Evolutionary conservation across 495 filamentous ascomycete species (phyloP).

Genomic region (Schizothecium vesticola): DNA sequence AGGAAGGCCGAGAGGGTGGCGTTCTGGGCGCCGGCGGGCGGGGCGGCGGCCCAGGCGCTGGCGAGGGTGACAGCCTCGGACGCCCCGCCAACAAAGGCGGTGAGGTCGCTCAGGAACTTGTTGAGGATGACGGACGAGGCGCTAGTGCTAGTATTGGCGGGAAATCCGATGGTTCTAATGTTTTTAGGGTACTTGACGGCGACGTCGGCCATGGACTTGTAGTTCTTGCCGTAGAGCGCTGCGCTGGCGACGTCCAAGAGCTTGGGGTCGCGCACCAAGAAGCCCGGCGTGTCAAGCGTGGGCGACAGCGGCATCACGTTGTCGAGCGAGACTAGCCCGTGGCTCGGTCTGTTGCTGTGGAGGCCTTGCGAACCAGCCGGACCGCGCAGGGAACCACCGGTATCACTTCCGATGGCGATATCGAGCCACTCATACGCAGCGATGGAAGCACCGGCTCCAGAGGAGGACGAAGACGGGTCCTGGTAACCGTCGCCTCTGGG

Average conservation of each 20-base stretch:
- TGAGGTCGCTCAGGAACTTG: conserved; percentile 37
- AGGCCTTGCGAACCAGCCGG: conserved; percentile 32
- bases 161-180: conserved; percentile 38
- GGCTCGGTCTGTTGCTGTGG: conserved; percentile 35
- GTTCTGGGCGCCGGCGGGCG: conserved; percentile 26
- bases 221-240: conserved; percentile 41
- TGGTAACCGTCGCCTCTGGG: conserved; percentile 55
- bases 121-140: conserved; percentile 31
- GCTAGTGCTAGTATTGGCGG: conserved; percentile 19
- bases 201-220: conserved; percentile 30
- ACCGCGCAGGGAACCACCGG: conserved; percentile 36
- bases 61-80: conserved; percentile 32
- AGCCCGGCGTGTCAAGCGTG: conserved; percentile 44
- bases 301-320: conserved; percentile 42
- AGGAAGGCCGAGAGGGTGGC: conserved; percentile 27
- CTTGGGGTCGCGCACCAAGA: conserved; percentile 42
- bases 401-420: conserved; percentile 44
- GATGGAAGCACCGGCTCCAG: conserved; percentile 44
- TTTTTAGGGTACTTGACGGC: conserved; percentile 40
- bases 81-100: conserved; percentile 35
- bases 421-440: conserved; percentile 55
- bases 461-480: conserved; percentile 41
- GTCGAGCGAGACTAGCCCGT: conserved; percentile 33
- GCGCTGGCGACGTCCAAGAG: conserved; percentile 43
- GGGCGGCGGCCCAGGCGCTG: conserved; percentile 35